phyloP scores from a whole-genome alignment of 306 rosid genomes.

The Vicia sativa region DNA sequence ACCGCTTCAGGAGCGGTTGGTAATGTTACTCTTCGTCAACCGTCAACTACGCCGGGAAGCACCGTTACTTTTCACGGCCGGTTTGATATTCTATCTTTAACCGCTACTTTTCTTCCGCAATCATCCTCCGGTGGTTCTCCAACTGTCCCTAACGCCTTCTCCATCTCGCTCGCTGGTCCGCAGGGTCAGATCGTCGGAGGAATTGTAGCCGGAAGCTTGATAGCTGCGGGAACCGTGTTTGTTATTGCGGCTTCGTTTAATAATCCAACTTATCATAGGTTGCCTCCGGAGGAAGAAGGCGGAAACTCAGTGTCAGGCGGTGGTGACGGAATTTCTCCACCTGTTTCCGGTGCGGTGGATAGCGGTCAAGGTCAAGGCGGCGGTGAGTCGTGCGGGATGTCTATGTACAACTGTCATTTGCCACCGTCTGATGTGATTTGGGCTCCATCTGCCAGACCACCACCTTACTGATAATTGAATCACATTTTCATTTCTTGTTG shows the following conservation, averaged over 20 bases:
- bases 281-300: conserved; percentile 63
- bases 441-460: conserved; percentile 83
- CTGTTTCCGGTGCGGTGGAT: conserved; percentile 52
- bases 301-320: conserved; percentile 43
- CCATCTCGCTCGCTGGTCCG: conserved; percentile 88
- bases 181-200: conserved; percentile 99
- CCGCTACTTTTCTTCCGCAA: conserved; percentile 72
- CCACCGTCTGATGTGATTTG: conserved; percentile 78
- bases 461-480: conserved; percentile 54
- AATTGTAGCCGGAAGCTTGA: conserved; percentile 57
- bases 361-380: conserved; percentile 58
- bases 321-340: conserved; percentile 58
- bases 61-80: conserved; percentile 93
- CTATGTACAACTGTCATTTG: conserved; percentile 71
- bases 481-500: background rate
- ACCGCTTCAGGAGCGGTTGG: conserved; percentile 81
- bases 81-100: conserved; percentile 75
- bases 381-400: conserved; percentile 60
- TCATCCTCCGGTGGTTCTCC: conserved; percentile 23
- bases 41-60: conserved; percentile 69
- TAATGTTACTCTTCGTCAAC: conserved; percentile 84
- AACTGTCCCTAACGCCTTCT: conserved; percentile 54
- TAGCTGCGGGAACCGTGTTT: conserved; percentile 79
- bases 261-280: conserved; percentile 73
- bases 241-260: conserved; percentile 73